Percentiles rank a stretch among this genome's conserved stretches.
Evolutionary conservation across 768 basidiomycete species (phyloP).

Genomic region (Phanerochaete sordida): DNA sequence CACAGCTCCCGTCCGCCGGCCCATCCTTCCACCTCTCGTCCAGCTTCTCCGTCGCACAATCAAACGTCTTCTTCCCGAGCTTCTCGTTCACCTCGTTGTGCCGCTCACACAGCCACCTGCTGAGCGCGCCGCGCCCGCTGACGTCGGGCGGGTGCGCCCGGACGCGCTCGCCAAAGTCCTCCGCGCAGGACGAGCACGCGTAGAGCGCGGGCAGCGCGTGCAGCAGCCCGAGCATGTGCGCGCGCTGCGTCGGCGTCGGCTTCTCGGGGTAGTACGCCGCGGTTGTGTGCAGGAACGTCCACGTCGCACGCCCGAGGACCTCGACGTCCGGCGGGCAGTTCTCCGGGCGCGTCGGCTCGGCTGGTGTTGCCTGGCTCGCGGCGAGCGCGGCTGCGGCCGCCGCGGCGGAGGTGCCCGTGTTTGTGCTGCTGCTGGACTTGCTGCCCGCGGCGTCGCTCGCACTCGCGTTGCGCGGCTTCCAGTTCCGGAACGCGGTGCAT

Average conservation of each 20-base stretch:
- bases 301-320: conserved; percentile 86
- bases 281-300: conserved; percentile 95
- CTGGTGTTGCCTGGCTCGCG: conserved; percentile 28
- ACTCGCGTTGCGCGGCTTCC: conserved; percentile 41
- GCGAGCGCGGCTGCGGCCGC: conserved; percentile 18
- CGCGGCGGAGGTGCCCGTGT: neutral
- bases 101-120: conserved; percentile 84
- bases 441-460: conserved; percentile 19
- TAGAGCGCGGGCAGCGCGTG: conserved; percentile 79
- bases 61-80: conserved; percentile 80
- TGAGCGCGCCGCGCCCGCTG: conserved; percentile 61
- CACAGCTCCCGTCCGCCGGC: conserved; percentile 82
- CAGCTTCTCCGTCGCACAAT: conserved; percentile 62
- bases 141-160: conserved; percentile 72
- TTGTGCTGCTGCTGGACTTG: conserved; percentile 8
- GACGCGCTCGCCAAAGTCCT: conserved; percentile 75
- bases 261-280: conserved; percentile 93
- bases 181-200: conserved; percentile 84
- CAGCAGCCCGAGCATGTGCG: conserved; percentile 81
- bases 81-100: conserved; percentile 92
- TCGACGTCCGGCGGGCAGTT: conserved; percentile 92
- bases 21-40: conserved; percentile 94
- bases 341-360: conserved; percentile 39
- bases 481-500: conserved; percentile 77
- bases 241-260: conserved; percentile 71